Evolutionary conservation across 768 basidiomycete genomes (phyloP).

Genomic region (Lactarius quietus): DNA sequence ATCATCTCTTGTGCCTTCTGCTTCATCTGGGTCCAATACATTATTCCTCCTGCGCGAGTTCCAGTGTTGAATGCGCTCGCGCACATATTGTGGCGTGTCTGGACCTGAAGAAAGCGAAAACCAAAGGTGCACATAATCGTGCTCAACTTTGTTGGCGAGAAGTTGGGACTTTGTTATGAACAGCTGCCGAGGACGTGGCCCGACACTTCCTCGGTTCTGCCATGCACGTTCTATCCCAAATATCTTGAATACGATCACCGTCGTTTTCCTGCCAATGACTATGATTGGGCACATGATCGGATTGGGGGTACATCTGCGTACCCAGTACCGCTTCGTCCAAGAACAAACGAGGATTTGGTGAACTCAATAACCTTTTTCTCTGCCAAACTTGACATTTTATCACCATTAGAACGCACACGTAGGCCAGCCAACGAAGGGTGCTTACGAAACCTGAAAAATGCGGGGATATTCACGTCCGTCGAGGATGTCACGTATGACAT

Average conservation of each 20-base stretch:
- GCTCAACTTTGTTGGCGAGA: constrained; percentile 66
- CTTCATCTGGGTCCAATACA: constrained; percentile 44
- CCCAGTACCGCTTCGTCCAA: constrained; percentile 70
- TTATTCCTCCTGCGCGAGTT: constrained; percentile 26
- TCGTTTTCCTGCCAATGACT: constrained; percentile 54
- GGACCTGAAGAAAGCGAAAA: constrained; percentile 41
- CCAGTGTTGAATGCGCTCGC: constrained; percentile 26
- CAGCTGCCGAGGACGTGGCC: constrained; percentile 56
- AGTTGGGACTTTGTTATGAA: constrained; percentile 72
- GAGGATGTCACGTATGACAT: constrained; percentile 17
- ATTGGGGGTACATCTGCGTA: constrained; percentile 30
- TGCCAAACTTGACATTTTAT: constrained; percentile 1
- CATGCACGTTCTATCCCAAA: constrained; percentile 60
- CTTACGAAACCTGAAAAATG: constrained; percentile 24
- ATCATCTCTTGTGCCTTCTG: constrained; percentile 38
- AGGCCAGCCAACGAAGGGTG: not conserved
- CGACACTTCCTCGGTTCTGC: constrained; percentile 35
- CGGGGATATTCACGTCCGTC: constrained; percentile 18
- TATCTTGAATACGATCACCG: constrained; percentile 76
- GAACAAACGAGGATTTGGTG: constrained; percentile 20
- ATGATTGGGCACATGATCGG: not conserved
- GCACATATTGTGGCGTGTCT: constrained; percentile 40
- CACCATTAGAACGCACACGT: not conserved
- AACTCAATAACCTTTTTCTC: constrained; percentile 23
- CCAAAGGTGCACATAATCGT: constrained; percentile 55